Conservation (phyloP, 164 flowering plant species). For the Santalum album region DNA sequence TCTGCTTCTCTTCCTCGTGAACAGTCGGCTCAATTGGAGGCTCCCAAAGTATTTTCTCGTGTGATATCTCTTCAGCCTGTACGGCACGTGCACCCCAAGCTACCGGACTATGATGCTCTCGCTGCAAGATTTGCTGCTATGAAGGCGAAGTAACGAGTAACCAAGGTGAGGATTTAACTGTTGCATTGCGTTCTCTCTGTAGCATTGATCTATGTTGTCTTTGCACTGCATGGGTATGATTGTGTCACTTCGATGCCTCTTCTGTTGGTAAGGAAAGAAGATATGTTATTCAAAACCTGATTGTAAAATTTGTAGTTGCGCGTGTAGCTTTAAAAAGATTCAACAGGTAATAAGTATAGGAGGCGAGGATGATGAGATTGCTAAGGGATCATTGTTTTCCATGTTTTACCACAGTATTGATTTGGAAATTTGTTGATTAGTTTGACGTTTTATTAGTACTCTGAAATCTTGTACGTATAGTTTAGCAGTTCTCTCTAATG, state of each 20-base stretch:
- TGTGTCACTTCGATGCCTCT: not conserved
- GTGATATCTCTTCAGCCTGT: slow-evolving; percentile 52
- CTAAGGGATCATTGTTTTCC: no score
- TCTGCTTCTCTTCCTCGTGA: slow-evolving; percentile 62
- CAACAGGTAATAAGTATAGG: not conserved
- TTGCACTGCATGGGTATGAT: no score
- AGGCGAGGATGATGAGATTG: slow-evolving; percentile 4
- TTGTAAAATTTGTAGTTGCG: slow-evolving; percentile 6
- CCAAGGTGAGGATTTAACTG: no score
- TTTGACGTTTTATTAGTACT: no score
- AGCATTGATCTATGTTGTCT: no score
- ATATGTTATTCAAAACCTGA: no score
- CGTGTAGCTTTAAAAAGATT: slow-evolving; percentile 1
- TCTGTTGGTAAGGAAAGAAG: no score
- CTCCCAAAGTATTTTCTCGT: slow-evolving; percentile 38
- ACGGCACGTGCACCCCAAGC: slow-evolving; percentile 60
- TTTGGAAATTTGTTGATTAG: no score
- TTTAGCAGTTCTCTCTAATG: no score
- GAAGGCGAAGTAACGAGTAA: slow-evolving; percentile 27
- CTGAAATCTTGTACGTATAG: no score
- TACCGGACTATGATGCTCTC: slow-evolving; percentile 61
- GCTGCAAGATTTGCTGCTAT: slow-evolving; percentile 68
- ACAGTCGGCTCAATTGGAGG: slow-evolving; percentile 30
- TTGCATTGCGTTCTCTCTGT: no score
- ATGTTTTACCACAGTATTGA: no score